Base-by-base conservation (phyloP, 768 basidiomycete genomes). In the Postia placenta region DNA sequence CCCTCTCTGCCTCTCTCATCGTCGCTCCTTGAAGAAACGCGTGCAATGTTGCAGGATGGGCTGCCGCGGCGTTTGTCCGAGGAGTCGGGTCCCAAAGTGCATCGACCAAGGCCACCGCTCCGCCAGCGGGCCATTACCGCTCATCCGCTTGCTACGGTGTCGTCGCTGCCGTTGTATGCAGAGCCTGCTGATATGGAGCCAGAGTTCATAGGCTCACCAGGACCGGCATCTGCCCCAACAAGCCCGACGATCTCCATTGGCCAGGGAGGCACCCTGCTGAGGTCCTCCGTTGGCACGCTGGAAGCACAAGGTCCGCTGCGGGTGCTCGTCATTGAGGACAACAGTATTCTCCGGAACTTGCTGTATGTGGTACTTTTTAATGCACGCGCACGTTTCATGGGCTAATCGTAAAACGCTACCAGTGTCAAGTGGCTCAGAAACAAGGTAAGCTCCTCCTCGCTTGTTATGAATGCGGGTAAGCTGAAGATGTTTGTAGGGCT, bases 261-360 rank as follows among this genome's bases (percentile, higher is more conserved):
- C 11, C 61, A 71, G 5, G 77, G 80, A 1, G 90, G 88, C 0
- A 83, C 80, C 3, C 67, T 93, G 50, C 65, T 92, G 40, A 83
- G 77, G 64, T 74, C 83, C 3, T 84, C 88, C 0, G 64, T 85
- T 15, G 75, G 79, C 24, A 68, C 80, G 5, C 52, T 78, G 14
- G 74, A 74, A 17, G 63, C 64, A 11, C 61, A 64, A n/a, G 71
- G 71, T 35, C 67, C 69, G 15, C 73, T 81, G 53, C 76, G 82
- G 46, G 82, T 94, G 4, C 70, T 96, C 35, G 82, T 95, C 1
- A 87, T 95, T 1, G 93, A 96, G 66, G 94, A 97, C 59, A 96
- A 96, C 62, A 76, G 65, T 49, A 86, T 97, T 48, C 78, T 96
- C 50, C 80, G 92, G 45, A 81, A 79, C 59, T 72, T 96, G 22